Percentiles rank a stretch among this genome's conserved stretches.
phyloP scores from a whole-genome alignment of 768 basidiomycete genomes.

The Tulasnella calospora region DNA sequence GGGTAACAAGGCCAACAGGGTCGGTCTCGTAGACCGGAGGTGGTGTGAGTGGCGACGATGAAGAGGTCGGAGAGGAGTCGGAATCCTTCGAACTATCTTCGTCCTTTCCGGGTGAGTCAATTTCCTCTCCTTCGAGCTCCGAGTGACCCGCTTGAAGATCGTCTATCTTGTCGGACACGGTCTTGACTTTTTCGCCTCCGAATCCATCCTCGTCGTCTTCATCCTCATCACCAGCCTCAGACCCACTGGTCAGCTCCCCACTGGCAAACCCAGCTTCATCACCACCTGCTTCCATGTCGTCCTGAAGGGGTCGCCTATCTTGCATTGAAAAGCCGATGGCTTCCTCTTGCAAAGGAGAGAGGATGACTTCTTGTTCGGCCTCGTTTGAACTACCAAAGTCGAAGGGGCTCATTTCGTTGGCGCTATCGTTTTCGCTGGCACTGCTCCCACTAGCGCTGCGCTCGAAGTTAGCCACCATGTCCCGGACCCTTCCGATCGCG shows the following conservation, averaged over 20 bases:
- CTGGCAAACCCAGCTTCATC: slow-evolving; percentile 12
- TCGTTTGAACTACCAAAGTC: background rate
- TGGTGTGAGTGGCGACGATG: background rate
- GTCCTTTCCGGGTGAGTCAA: background rate
- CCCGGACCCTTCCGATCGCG: slow-evolving; percentile 27
- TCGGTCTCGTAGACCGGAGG: slow-evolving; percentile 6
- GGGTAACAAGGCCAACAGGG: background rate
- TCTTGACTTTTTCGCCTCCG: background rate
- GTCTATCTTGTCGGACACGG: background rate
- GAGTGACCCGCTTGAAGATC: background rate
- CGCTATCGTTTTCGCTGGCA: background rate
- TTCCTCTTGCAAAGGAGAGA: background rate
- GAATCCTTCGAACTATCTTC: background rate
- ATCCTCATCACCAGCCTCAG: slow-evolving; percentile 8
- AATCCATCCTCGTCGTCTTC: background rate
- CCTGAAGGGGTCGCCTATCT: background rate
- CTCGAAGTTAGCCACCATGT: slow-evolving; percentile 32
- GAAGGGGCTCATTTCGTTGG: background rate
- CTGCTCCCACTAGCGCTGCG: slow-evolving; percentile 30
- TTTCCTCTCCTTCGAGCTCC: background rate
- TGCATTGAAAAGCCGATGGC: background rate
- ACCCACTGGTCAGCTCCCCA: slow-evolving; percentile 11
- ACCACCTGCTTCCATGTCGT: background rate
- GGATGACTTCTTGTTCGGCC: background rate
- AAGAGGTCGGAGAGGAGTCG: background rate